Base-by-base conservation (phyloP, 768 basidiomycete species). In the Boletus rex-veris region DNA sequence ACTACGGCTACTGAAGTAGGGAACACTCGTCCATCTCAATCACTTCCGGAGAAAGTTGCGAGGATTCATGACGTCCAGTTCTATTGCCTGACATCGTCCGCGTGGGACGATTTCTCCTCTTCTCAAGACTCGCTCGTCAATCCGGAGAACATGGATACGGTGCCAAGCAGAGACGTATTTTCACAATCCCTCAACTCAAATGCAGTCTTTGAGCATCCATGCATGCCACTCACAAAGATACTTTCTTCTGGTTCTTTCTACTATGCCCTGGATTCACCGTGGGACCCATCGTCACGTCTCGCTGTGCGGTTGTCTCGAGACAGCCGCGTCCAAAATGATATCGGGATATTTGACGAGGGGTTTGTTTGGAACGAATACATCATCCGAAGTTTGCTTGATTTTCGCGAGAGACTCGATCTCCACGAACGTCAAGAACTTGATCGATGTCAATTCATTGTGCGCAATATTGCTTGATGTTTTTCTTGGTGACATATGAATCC, bases 341-440 rank as follows among this genome's bases (percentile, higher is more conserved):
- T 79, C 9, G 77, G 75, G 21, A 73, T 77, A n/a, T 92, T 86
- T 60, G 92, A 95, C 66, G 84, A 85, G 50, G 81, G 90, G 47
- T 96, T 95, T 66, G 82, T 98, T 12, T 99, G 96, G 96, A 99
- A 99, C 66, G 86, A 90, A 61, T 95, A 86, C 62, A 85, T 98
- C 49, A 81, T 95, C 42, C 79, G 85, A 40, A 90, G 92, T 63
- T 73, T 98, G 50, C 79, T 98, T 35, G 88, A 92, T 63, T 98
- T 98, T 71, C 77, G 97, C 46, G 84, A 87, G 48, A 77, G 88
- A 43, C 75, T 99, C 47, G 84, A 92, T 50, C 66, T 76, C 24
- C 72, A 76, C 19, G 88, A 93, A 65, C 77, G 86, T 28, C 75
- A 77, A 19, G 86, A 89, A 48, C 74, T 99, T 30, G 95, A 98